These are phyloP conservation scores for Fusarium staphyleae DNA, from an alignment of 2,329 filamentous ascomycete species.

Conservation along the genomic window DNA sequence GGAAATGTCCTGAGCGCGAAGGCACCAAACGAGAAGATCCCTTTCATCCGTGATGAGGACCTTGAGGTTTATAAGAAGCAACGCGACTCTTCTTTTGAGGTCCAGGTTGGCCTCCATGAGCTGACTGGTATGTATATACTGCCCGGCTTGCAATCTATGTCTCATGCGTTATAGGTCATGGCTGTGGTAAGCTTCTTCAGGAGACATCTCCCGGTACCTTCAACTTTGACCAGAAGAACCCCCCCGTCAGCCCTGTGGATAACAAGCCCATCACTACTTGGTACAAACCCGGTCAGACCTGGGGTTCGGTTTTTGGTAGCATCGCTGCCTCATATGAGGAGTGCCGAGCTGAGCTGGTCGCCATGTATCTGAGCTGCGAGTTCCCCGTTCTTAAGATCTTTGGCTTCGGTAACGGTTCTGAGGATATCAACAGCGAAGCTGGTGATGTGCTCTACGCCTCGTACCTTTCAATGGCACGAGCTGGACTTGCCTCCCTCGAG, in stretches of 20 bases:
- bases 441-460: constrained; percentile 87
- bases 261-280: constrained; percentile 78
- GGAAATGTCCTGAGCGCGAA: constrained; percentile 94
- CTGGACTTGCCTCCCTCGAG: constrained; percentile 87
- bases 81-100: constrained; percentile 88
- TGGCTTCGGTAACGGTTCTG: constrained; percentile 80
- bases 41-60: constrained; percentile 84
- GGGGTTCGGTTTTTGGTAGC: constrained; percentile 89
- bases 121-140: constrained; percentile 59
- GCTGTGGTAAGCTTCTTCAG: constrained; percentile 91
- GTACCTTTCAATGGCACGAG: constrained; percentile 92
- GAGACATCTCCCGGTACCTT: constrained; percentile 82
- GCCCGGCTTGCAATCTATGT: no score
- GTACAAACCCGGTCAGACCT: constrained; percentile 96
- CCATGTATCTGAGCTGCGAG: constrained; percentile 89
- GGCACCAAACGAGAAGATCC: constrained; percentile 88
- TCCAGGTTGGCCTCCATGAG: constrained; percentile 95
- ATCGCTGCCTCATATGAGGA: constrained; percentile 92
- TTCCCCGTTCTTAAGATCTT: constrained; percentile 91
- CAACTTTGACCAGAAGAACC: constrained; percentile 87
- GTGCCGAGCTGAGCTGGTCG: constrained; percentile 91
- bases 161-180: constrained; percentile 66
- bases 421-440: constrained; percentile 76
- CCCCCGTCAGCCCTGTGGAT: constrained; percentile 81
- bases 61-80: constrained; percentile 80